These are phyloP conservation scores for Xylaria grammica DNA, from an alignment of 495 filamentous ascomycete genomes.

Conservation along the genomic window DNA sequence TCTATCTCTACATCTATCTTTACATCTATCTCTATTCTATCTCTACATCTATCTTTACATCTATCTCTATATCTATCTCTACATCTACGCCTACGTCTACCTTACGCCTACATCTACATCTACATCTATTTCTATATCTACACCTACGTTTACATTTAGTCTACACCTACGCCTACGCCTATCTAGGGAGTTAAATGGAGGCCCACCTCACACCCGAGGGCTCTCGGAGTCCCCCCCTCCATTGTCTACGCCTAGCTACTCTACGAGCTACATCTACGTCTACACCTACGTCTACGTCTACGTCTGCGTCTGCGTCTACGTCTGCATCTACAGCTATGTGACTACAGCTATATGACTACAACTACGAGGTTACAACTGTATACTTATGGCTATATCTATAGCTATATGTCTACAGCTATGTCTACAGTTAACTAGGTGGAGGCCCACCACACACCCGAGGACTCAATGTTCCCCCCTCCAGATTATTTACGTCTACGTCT, in stretches of 20 bases:
- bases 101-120: neutral
- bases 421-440: neutral
- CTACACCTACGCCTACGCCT: neutral
- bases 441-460: neutral
- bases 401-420: neutral
- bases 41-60: too few relatives aligned
- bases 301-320: too few relatives aligned
- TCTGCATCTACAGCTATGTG: too few relatives aligned
- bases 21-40: constrained; percentile 18
- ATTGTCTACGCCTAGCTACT: neutral
- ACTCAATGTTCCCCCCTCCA: neutral
- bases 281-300: constrained; percentile 5
- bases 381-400: too few relatives aligned
- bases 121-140: neutral
- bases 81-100: neutral
- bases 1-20: too few relatives aligned
- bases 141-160: neutral
- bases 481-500: neutral
- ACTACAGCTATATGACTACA: too few relatives aligned
- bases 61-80: neutral
- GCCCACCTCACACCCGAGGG: neutral
- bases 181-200: neutral
- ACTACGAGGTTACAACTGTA: too few relatives aligned
- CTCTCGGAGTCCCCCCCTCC: constrained; percentile 5
- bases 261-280: neutral